These are phyloP conservation scores for Globisporangium camurandrum DNA, from an alignment of 352 stramenopile genomes.

Conservation along the genomic window DNA sequence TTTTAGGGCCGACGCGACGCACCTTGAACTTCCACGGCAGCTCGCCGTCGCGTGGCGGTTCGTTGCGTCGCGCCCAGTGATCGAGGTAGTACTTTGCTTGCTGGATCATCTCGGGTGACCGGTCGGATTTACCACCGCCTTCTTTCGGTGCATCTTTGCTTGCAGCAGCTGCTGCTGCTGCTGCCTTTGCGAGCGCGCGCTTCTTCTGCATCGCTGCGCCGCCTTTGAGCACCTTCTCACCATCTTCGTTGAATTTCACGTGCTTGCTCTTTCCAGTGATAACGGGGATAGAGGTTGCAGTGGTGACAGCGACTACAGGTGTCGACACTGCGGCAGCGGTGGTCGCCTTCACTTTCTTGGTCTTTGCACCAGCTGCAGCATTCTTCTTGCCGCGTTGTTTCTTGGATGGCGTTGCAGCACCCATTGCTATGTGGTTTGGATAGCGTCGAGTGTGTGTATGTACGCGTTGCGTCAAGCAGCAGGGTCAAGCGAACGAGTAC, in stretches of 20 bases:
- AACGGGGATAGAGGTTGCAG: slow-evolving; percentile 16
- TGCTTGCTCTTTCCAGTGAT: slow-evolving; percentile 23
- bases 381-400: slow-evolving; percentile 76
- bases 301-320: too few relatives aligned
- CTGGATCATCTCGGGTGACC: slow-evolving; percentile 74
- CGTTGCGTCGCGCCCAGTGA: slow-evolving; percentile 57
- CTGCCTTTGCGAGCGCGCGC: too few relatives aligned
- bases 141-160: slow-evolving; percentile 21
- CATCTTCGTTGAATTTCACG: slow-evolving; percentile 62
- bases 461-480: neutral
- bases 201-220: slow-evolving; percentile 32
- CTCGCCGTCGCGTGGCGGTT: slow-evolving; percentile 42
- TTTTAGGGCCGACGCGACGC: neutral
- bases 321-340: neutral
- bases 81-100: slow-evolving; percentile 77
- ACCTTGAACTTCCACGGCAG: slow-evolving; percentile 82
- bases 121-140: slow-evolving; percentile 56
- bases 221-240: slow-evolving; percentile 28
- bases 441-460: neutral
- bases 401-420: slow-evolving; percentile 54
- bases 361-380: slow-evolving; percentile 19
- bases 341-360: slow-evolving; percentile 11
- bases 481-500: neutral
- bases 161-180: slow-evolving; percentile 10
- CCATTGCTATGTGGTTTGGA: slow-evolving; percentile 19